A percentile compares a stretch with the other conserved stretches of the same genome.
phyloP scores from a whole-genome alignment of 2,329 filamentous ascomycete genomes.

The Exophiala alcalophila region DNA sequence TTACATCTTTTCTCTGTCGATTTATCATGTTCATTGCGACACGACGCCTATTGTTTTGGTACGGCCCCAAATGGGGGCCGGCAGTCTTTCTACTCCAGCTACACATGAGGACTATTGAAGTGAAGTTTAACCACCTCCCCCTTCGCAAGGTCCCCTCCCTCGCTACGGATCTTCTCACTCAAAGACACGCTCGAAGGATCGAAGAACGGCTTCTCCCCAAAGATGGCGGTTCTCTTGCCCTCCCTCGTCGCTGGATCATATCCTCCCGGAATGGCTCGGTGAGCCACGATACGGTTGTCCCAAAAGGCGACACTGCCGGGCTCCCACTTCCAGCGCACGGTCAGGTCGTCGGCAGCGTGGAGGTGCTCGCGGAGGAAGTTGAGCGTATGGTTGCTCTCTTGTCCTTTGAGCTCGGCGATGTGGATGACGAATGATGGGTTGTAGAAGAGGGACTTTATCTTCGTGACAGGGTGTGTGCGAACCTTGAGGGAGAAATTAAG shows the following conservation, averaged over 20 bases:
- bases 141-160: slow-evolving; percentile 9
- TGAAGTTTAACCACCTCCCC: slow-evolving; percentile 12
- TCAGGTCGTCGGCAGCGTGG: slow-evolving; percentile 26
- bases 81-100: not conserved
- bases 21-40: too few species aligned
- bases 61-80: too few species aligned
- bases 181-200: slow-evolving; percentile 12
- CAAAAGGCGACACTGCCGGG: slow-evolving; percentile 27
- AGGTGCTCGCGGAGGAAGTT: slow-evolving; percentile 30
- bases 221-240: slow-evolving; percentile 29
- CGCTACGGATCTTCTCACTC: slow-evolving; percentile 10
- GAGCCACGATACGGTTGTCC: slow-evolving; percentile 29
- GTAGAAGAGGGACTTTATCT: slow-evolving; percentile 29
- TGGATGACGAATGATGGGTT: slow-evolving; percentile 29
- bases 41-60: too few species aligned
- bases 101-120: slow-evolving; percentile 13
- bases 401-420: slow-evolving; percentile 28
- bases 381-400: slow-evolving; percentile 26
- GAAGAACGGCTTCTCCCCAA: slow-evolving; percentile 21
- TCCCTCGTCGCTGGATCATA: slow-evolving; percentile 27
- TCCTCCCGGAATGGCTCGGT: slow-evolving; percentile 28
- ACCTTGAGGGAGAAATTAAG: slow-evolving; percentile 13
- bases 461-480: slow-evolving; percentile 31
- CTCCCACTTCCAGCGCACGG: slow-evolving; percentile 26
- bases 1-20: too few species aligned